Evolutionary conservation across 2,329 filamentous ascomycete genomes (phyloP), one percentile per base, ranked within the genome.

Genomic region (Monilinia fructigena): DNA sequence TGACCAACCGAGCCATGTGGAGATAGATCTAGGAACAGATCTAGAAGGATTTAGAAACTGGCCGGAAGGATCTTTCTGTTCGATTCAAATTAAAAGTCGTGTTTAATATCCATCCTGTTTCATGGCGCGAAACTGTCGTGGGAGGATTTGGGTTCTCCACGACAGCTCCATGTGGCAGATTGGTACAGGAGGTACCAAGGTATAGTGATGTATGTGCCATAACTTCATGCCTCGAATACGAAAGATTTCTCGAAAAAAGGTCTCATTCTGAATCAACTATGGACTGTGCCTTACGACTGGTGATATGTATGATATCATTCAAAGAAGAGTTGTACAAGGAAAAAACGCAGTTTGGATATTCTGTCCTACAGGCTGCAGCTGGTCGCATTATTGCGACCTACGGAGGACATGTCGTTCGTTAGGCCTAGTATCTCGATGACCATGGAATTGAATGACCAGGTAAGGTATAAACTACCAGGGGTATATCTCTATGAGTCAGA

Each of bases 11-110:
- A 50, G 35, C 28, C 31, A 42, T 65, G 42, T 12, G 42, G 31
- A 28, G 50, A 63, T 63, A 28, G 50, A 63, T 63, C 31, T 59
- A 58, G 31, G 35, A 45, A 35, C 45, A 59, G 63, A 65, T 52
- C 54, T 59, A 59, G 35, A 59, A 65, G 63, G 63, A 52, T 59
- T 52, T 59, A 31, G 28, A 65, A 58, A 59, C 28, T 16, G 35
- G 28, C 35, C 48, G 45, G 60, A 63, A 54, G 28, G 28, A 60
- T 60, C 40, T 23, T 16, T 23, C 42, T 59, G 18, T 59, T 40
- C 16, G 56, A 48, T 48, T 48, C 42, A 59, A 59, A 35, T 59
- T 35, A 23, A 56, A 35, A 35, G n/a, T n/a, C 26, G 23, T 35
- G 42, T 35, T 35, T 23, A 35, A 59, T 35, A 7, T 20, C 20